Evolutionary conservation across 345 rosid genomes (phyloP).

Genomic region (Pistacia vera): DNA sequence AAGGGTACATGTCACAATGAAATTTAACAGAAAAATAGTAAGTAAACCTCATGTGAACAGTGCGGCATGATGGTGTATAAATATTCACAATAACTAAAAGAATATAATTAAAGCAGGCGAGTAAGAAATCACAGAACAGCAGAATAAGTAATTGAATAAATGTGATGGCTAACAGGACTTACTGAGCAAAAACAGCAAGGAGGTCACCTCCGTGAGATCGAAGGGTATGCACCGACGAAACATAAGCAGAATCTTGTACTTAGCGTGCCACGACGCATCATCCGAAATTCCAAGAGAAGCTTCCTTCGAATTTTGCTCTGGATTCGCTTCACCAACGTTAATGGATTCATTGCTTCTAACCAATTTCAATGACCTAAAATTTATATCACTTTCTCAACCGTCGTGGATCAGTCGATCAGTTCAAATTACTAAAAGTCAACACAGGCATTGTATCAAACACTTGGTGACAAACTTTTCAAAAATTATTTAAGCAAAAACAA

Average conservation of each 20-base stretch:
- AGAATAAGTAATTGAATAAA: neutral
- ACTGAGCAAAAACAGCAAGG: constrained; percentile 94
- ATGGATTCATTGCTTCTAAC: constrained; percentile 60
- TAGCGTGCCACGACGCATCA: constrained; percentile 94
- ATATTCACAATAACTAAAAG: neutral
- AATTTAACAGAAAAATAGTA: neutral
- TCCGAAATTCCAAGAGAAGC: constrained; percentile 81
- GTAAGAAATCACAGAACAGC: neutral
- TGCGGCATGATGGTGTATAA: neutral
- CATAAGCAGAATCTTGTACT: constrained; percentile 84
- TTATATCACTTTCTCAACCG: neutral
- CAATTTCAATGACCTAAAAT: neutral
- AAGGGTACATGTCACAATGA: neutral
- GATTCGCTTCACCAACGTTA: constrained; percentile 76
- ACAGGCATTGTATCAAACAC: too few relatives aligned
- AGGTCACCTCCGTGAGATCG: constrained; percentile 98
- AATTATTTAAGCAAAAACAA: too few relatives aligned
- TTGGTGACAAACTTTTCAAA: too few relatives aligned
- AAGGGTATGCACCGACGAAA: constrained; percentile 84
- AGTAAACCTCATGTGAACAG: too few relatives aligned
- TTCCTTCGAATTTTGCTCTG: constrained; percentile 76
- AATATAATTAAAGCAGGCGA: neutral
- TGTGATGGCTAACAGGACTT: constrained; percentile 17
- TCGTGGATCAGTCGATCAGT: neutral
- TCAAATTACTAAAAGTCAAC: too few relatives aligned